Base-by-base conservation (phyloP, 208 protist genomes). In the Crithidia acanthocephali region DNA sequence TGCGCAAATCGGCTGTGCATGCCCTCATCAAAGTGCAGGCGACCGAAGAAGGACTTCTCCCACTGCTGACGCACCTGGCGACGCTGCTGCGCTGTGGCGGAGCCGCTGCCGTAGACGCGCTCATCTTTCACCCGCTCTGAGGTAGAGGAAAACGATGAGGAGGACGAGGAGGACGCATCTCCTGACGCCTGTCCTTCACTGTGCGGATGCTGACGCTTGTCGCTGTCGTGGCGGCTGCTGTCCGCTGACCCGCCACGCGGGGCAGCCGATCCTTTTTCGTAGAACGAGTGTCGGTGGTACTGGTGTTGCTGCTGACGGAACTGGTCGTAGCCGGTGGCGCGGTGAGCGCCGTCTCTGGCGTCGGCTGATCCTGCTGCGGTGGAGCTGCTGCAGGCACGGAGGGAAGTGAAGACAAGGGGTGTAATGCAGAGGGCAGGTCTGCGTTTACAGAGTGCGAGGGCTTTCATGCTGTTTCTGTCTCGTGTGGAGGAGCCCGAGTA, bases 1-100 rank as follows among this genome's bases (percentile, higher is more conserved):
- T 76, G 60, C 5, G 69, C 58, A 55, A 85, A 96, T 7, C 82
- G 79, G 56, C 86, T 82, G 60, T 88, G 92, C 92, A 96, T 96
- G 15, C 89, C 87, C 3, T 83, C 62, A 32, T 96, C 92, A 71
- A 83, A 94, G 72, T 93, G 88, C 66, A 91, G 63, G 23, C 87
- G 81, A 25, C 87, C 87, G 76, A 93, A 92, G 60, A 96, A 96
- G 30, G 92, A 90, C 57, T 92, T 94, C 58, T 94, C 92, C 92
- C 92, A 96, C 37, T 85, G 75, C 61, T 74, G 59, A 7, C 74
- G 68, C 27, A 93, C 73, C 23, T 80, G 66, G 2, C 85, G 85
- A 15, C 88, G 89, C 55, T 96, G 84, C 42, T 92, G 76, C 23
- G 74, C 81, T 1, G 81, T 91, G 35, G 79, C 76, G 15, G 84